phyloP scores from a whole-genome alignment of 2,329 filamentous ascomycete genomes.

The Arthrobotrys entomopaga region DNA sequence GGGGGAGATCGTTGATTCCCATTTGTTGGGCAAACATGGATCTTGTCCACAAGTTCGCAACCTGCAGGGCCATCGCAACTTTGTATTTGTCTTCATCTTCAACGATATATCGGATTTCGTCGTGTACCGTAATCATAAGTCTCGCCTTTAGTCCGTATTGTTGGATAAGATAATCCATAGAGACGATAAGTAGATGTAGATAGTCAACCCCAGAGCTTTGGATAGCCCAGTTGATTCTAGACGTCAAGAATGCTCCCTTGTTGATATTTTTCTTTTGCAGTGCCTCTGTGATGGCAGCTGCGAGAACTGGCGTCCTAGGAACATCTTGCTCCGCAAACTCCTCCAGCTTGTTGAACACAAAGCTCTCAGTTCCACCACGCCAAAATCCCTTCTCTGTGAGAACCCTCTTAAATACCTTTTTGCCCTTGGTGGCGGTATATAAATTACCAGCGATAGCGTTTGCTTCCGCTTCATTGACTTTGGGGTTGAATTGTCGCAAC shows the following conservation, averaged over 20 bases:
- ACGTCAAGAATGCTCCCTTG: constrained; percentile 92
- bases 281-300: constrained; percentile 94
- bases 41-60: constrained; percentile 94
- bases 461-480: constrained; percentile 81
- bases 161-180: constrained; percentile 91
- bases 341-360: constrained; percentile 98
- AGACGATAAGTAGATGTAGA: constrained; percentile 88
- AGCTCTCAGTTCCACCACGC: constrained; percentile 94
- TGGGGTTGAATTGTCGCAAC: constrained; percentile 91
- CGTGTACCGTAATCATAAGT: constrained; percentile 92
- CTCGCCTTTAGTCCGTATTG: constrained; percentile 87
- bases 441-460: constrained; percentile 78
- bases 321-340: constrained; percentile 95
- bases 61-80: constrained; percentile 89
- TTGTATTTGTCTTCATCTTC: constrained; percentile 85
- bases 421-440: constrained; percentile 88
- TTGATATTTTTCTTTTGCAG: constrained; percentile 87
- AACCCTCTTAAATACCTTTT: constrained; percentile 73
- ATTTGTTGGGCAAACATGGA: constrained; percentile 98
- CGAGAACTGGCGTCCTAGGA: constrained; percentile 89
- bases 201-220: constrained; percentile 98
- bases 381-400: constrained; percentile 78
- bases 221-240: constrained; percentile 98
- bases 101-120: constrained; percentile 95
- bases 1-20: constrained; percentile 92